A percentile compares a stretch with the other conserved stretches of the same genome.
Evolutionary conservation across 306 rosid species (phyloP).

Genomic region (Betula pendula): DNA sequence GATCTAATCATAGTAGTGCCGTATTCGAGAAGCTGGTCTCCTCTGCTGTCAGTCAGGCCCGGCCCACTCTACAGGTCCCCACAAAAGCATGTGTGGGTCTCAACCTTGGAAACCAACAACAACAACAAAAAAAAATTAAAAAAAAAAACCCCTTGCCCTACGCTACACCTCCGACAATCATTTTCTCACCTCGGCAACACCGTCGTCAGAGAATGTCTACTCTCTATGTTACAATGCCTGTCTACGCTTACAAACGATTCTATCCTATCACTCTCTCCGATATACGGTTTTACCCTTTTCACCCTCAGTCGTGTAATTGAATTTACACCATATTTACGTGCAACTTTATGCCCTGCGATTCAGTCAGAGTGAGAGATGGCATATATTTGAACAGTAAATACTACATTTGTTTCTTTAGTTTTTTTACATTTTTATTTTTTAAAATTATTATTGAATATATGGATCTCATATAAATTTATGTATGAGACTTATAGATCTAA

Average conservation of each 20-base stretch:
- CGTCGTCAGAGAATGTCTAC: constrained; percentile 32
- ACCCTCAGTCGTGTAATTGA: not conserved
- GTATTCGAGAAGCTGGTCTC: constrained; percentile 27
- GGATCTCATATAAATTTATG: too few species aligned
- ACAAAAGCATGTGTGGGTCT: constrained; percentile 12
- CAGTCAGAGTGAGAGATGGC: too few species aligned
- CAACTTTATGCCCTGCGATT: too few species aligned
- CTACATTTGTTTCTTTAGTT: too few species aligned
- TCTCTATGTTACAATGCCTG: not conserved
- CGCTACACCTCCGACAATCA: constrained; percentile 9
- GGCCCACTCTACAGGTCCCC: constrained; percentile 9
- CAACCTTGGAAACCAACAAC: constrained; percentile 21
- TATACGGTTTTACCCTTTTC: not conserved
- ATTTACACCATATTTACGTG: too few species aligned
- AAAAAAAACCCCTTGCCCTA: not conserved
- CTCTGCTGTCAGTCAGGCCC: constrained; percentile 1
- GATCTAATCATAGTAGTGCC: constrained; percentile 12
- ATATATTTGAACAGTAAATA: too few species aligned
- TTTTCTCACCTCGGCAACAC: constrained; percentile 2
- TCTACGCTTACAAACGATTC: not conserved
- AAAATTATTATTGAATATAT: too few species aligned
- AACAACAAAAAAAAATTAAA: not conserved
- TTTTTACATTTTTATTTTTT: too few species aligned
- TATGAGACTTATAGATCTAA: too few species aligned
- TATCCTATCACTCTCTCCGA: not conserved